Evolutionary conservation across 371 early-diverging fungal species (phyloP).

Genomic region (Apophysomyces sp.): DNA sequence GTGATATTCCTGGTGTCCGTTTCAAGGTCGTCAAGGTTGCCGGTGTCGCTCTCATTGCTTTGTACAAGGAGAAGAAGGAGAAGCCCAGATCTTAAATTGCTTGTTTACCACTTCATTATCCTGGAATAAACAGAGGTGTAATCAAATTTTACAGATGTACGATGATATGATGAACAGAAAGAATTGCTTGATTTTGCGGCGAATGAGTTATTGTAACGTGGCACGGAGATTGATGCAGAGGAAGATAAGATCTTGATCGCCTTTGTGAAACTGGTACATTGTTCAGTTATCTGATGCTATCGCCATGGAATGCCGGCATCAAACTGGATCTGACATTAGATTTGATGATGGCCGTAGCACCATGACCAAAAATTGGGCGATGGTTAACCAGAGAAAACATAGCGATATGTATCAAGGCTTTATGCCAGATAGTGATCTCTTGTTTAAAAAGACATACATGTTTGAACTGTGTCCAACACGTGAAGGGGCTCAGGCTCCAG

Average conservation of each 20-base stretch:
- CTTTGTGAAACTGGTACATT: no score
- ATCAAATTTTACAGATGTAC: background rate
- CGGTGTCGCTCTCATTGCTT: constrained; percentile 98
- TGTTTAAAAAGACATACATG: no score
- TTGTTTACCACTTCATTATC: background rate
- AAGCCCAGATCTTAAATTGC: constrained; percentile 83
- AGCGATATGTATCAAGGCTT: no score
- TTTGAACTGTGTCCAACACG: no score
- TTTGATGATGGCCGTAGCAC: background rate
- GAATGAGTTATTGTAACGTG: no score
- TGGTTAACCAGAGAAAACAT: background rate
- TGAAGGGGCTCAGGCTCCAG: no score
- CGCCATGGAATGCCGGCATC: no score
- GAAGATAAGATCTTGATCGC: no score
- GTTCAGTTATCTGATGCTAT: no score
- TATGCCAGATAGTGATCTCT: no score
- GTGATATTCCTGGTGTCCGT: constrained; percentile 99
- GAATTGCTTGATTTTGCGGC: background rate
- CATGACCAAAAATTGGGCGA: background rate
- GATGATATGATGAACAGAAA: background rate
- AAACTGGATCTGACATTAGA: background rate
- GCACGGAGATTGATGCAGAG: no score
- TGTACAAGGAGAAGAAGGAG: constrained; percentile 99
- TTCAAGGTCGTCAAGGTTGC: constrained; percentile 99
- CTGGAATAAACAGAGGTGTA: background rate